phyloP scores from a whole-genome alignment of 306 rosid genomes.

The Prunus mongolica region DNA sequence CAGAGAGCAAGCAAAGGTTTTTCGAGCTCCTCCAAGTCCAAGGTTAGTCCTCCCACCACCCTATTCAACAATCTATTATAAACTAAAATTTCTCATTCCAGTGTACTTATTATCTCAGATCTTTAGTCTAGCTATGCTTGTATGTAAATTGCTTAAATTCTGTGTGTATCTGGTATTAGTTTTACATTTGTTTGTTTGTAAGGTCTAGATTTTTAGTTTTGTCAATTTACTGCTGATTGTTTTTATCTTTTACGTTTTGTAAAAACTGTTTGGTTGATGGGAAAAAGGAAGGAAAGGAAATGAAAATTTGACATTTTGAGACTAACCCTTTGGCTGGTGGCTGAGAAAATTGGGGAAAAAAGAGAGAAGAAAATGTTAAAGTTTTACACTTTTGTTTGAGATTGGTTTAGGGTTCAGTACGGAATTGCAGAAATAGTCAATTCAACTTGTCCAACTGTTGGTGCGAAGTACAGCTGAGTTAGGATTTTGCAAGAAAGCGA shows the following conservation, averaged over 20 bases:
- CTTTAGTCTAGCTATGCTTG: slow-evolving; percentile 11
- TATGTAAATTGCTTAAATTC: background rate
- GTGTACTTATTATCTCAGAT: slow-evolving; percentile 16
- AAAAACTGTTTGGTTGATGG: background rate
- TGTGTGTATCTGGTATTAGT: background rate
- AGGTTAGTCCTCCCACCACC: slow-evolving; percentile 48
- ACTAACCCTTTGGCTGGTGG: background rate
- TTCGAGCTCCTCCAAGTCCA: slow-evolving; percentile 51
- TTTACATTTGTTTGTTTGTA: background rate
- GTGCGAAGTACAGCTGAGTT: background rate
- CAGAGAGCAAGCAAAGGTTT: slow-evolving; percentile 18
- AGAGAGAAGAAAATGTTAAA: background rate
- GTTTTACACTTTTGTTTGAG: background rate
- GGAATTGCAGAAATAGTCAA: background rate
- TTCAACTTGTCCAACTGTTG: background rate
- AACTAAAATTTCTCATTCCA: slow-evolving; percentile 27
- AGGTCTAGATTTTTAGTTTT: background rate
- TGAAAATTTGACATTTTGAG: background rate
- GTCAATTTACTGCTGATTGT: background rate
- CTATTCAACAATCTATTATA: background rate
- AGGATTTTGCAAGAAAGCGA: background rate
- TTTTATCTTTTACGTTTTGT: background rate
- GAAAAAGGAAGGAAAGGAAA: background rate
- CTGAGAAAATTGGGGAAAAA: slow-evolving; percentile 7
- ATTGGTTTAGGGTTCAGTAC: background rate